Base-by-base conservation (phyloP, 768 basidiomycete genomes). In the Naganishia kalamii region DNA sequence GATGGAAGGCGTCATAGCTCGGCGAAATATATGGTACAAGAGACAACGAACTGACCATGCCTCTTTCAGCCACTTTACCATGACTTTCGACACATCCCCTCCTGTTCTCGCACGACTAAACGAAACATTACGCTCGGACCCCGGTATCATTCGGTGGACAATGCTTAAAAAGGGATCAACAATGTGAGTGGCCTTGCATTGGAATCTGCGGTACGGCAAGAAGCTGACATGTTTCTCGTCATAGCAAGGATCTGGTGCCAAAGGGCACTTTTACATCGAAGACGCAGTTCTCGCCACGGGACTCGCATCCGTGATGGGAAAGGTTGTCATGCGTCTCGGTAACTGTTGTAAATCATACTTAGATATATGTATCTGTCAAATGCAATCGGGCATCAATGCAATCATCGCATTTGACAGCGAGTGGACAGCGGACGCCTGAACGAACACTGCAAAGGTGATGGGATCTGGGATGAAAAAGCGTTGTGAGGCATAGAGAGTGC, bases 51-150 rank as follows among this genome's bases (percentile, higher is more conserved):
- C 37, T 32, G 23, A 17, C 23, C 47, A 30, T 29, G 37, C n/a
- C 2, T 4, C 47, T 33, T 15, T 21, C 29, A 77, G 76, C 57
- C 75, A 77, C 52, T 77, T 77, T 46, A 69, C 69, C 25, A 72
- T 77, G 69, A 60, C 67, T 1, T 77, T 76, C 54, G 76, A 77
- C 57, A 74, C 72, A 13, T 76, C 75, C 3, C 75, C 76, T n/a
- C 68, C 70, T 2, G 71, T 76, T 5, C 50, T 76, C 8, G 69
- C 71, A 37, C 54, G 67, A 23, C 54, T 77, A 21, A 70, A 73
- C 52, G 71, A 72, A 50, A 72, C 72, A 63, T 59, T 77, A 33
- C 65, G 73, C 6, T 57, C 64, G 41, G 76, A 77, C 68, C 76
- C 76, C 1, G 21, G 68, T 44, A 71, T 75, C 4, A 67, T 74